phyloP scores from a whole-genome alignment of 2,329 filamentous ascomycete genomes.

The Zymoseptoria tritici region DNA sequence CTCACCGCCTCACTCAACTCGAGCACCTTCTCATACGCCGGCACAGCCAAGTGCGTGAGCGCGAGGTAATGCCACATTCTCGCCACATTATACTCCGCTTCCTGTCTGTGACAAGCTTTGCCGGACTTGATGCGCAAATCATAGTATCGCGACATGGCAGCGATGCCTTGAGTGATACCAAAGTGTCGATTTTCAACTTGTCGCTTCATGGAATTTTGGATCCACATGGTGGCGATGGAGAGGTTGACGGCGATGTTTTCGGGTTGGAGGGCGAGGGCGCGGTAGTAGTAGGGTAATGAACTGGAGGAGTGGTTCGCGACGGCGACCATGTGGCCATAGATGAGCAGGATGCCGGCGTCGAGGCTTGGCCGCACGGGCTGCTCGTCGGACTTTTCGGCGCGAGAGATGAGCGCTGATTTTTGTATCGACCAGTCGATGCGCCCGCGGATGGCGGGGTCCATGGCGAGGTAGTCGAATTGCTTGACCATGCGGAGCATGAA shows the following conservation, averaged over 20 bases:
- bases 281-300: constrained; percentile 80
- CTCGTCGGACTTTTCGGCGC: constrained; percentile 12
- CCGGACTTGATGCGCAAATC: constrained; percentile 43
- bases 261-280: constrained; percentile 59
- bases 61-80: constrained; percentile 70
- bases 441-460: constrained; percentile 45
- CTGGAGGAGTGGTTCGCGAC: constrained; percentile 75
- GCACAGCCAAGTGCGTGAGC: constrained; percentile 62
- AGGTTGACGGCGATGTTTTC: constrained; percentile 72
- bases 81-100: constrained; percentile 76
- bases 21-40: constrained; percentile 60
- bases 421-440: constrained; percentile 37
- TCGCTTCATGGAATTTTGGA: constrained; percentile 82
- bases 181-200: constrained; percentile 87
- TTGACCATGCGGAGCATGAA: constrained; percentile 89
- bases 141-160: constrained; percentile 72
- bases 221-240: constrained; percentile 73
- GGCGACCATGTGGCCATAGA: constrained; percentile 77
- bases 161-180: constrained; percentile 74
- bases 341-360: constrained; percentile 73
- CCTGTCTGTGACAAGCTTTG: constrained; percentile 50
- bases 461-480: constrained; percentile 65
- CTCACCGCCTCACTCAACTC: constrained; percentile 42
- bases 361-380: constrained; percentile 36
- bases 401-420: constrained; percentile 31